Conservation (phyloP, 2,329 filamentous ascomycete genomes). For the Calonectria henricotiae region DNA sequence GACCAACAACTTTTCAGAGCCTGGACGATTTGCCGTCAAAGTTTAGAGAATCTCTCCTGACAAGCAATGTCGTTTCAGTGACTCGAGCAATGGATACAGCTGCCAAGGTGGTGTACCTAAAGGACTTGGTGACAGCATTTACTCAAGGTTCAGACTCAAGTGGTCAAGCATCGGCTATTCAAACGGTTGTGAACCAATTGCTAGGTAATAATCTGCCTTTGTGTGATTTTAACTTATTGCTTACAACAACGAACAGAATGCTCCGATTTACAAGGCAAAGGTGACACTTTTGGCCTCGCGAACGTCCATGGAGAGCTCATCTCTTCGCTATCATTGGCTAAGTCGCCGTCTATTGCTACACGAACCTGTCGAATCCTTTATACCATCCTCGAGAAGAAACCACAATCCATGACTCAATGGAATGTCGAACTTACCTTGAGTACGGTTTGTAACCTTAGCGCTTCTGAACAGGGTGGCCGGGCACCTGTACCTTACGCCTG, state of each 20-base stretch:
- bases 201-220: conserved; percentile 54
- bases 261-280: conserved; percentile 51
- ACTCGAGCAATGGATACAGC: conserved; percentile 55
- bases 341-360: conserved; percentile 55
- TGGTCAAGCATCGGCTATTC: conserved; percentile 64
- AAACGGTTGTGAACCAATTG: conserved; percentile 61
- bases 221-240: not conserved
- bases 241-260: conserved; percentile 50
- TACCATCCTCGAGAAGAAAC: conserved; percentile 67
- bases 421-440: conserved; percentile 71
- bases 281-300: conserved; percentile 59
- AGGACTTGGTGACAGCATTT: conserved; percentile 57
- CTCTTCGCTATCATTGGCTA: conserved; percentile 54
- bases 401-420: conserved; percentile 71
- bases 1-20: conserved; percentile 56
- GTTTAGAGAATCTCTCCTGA: conserved; percentile 55
- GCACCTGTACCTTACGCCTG: conserved; percentile 62
- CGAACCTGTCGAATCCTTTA: conserved; percentile 62
- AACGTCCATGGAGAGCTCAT: conserved; percentile 62
- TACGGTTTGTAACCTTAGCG: conserved; percentile 60
- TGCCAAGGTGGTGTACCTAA: conserved; percentile 60
- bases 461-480: conserved; percentile 47
- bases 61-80: conserved; percentile 54
- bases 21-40: conserved; percentile 53
- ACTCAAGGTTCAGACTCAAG: conserved; percentile 54